Evolutionary conservation across 768 basidiomycete species (phyloP).

Genomic region (Daedaleopsis nitida): DNA sequence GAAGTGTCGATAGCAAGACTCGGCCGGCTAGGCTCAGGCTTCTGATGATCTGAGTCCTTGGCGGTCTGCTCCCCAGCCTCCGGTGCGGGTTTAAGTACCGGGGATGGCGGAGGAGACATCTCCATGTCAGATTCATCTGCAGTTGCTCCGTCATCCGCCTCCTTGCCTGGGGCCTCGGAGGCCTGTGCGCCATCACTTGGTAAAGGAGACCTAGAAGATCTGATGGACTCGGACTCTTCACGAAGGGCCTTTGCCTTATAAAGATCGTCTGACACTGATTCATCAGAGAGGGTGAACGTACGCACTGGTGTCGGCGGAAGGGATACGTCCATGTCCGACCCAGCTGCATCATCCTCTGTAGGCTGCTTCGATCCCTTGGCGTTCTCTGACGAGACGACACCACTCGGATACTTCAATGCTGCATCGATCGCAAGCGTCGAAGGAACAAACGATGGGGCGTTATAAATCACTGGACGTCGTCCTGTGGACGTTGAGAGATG

Average conservation of each 20-base stretch:
- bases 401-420: constrained; percentile 11
- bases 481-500: neutral
- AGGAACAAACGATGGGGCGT: constrained; percentile 15
- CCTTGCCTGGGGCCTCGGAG: neutral
- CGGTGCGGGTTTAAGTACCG: neutral
- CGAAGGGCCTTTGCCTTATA: neutral
- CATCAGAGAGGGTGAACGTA: neutral
- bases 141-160: neutral
- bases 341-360: neutral
- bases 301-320: neutral
- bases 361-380: neutral
- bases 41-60: neutral
- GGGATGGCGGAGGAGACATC: constrained; percentile 19
- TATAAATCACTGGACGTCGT: constrained; percentile 7
- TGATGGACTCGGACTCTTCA: neutral
- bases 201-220: neutral
- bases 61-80: neutral
- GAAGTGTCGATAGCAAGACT: constrained; percentile 13
- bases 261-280: neutral
- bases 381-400: neutral
- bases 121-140: constrained; percentile 22
- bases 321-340: constrained; percentile 17
- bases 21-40: constrained; percentile 8
- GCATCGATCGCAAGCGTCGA: constrained; percentile 17
- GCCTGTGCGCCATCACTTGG: neutral